Evolutionary conservation across 2,329 filamentous ascomycete species (phyloP).

Genomic region (Intubia oerlemansii): DNA sequence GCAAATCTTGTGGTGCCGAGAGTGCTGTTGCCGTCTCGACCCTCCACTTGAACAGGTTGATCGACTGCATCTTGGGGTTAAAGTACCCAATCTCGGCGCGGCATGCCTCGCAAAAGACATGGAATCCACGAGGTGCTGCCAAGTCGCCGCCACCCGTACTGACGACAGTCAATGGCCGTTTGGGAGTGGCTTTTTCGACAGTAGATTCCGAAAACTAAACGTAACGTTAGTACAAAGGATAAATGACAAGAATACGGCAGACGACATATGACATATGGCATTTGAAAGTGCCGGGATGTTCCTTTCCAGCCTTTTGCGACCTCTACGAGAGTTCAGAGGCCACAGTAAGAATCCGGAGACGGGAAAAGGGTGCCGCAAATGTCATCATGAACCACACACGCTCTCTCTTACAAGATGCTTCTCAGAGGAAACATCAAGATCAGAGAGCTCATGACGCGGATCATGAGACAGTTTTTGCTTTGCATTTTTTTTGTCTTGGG

Average conservation of each 20-base stretch:
- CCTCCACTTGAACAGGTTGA: constrained; percentile 36
- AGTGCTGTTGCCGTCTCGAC: constrained; percentile 9
- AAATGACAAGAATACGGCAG: background rate
- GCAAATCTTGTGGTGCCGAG: constrained; percentile 5
- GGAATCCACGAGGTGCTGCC: constrained; percentile 11
- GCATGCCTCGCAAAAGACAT: constrained; percentile 25
- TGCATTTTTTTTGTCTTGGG: constrained; percentile 29
- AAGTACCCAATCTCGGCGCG: constrained; percentile 23
- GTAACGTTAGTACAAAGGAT: too few species aligned
- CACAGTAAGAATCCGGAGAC: background rate
- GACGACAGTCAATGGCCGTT: background rate
- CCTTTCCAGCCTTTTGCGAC: too few species aligned
- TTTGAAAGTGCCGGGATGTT: too few species aligned
- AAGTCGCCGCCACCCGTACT: background rate
- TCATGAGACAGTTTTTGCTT: background rate
- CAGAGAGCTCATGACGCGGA: background rate
- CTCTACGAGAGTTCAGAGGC: too few species aligned
- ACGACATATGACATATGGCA: background rate
- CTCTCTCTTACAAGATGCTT: too few species aligned
- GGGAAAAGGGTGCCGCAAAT: background rate
- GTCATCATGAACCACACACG: background rate
- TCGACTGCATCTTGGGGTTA: constrained; percentile 21
- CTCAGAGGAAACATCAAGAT: too few species aligned
- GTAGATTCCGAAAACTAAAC: background rate
- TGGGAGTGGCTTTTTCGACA: background rate